These are phyloP conservation scores for Abrus precatorius DNA, from an alignment of 306 rosid genomes.

Conservation along the genomic window DNA sequence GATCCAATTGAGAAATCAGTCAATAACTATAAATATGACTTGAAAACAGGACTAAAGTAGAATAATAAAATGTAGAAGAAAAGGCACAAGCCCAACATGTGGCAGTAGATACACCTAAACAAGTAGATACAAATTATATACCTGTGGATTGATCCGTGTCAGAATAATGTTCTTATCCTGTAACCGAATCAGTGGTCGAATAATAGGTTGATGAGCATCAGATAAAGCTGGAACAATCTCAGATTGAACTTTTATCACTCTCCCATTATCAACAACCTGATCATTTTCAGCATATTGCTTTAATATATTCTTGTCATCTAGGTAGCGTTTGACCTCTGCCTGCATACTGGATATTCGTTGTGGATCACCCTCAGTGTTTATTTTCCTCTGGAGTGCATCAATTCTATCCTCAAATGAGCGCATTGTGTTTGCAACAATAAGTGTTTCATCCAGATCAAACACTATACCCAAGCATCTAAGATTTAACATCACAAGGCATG, in stretches of 20 bases:
- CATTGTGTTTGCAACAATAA: slow-evolving; percentile 97
- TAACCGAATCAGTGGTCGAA: slow-evolving; percentile 87
- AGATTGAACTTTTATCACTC: slow-evolving; percentile 81
- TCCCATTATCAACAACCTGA: slow-evolving; percentile 91
- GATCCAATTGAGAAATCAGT: slow-evolving; percentile 14
- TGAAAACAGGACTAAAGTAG: slow-evolving; percentile 6
- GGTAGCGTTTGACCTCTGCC: slow-evolving; percentile 91
- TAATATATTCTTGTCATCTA: slow-evolving; percentile 84
- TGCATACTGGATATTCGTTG: slow-evolving; percentile 87
- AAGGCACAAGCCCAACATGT: slow-evolving; percentile 7
- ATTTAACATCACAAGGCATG: slow-evolving; percentile 91
- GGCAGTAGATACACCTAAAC: slow-evolving; percentile 30
- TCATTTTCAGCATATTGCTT: slow-evolving; percentile 97
- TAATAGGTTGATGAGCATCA: slow-evolving; percentile 76
- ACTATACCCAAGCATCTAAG: slow-evolving; percentile 99
- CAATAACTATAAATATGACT: slow-evolving; percentile 36
- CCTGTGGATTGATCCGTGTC: slow-evolving; percentile 99
- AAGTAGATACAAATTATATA: slow-evolving; percentile 44
- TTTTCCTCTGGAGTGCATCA: slow-evolving; percentile 92
- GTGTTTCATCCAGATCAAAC: slow-evolving; percentile 99
- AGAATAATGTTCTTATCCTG: slow-evolving; percentile 89
- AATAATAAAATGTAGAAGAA: slow-evolving; percentile 25
- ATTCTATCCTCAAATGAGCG: slow-evolving; percentile 98
- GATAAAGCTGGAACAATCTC: slow-evolving; percentile 92
- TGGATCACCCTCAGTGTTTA: slow-evolving; percentile 79